phyloP scores from a whole-genome alignment of 768 basidiomycete genomes.

The Leccinellum rugosiceps region DNA sequence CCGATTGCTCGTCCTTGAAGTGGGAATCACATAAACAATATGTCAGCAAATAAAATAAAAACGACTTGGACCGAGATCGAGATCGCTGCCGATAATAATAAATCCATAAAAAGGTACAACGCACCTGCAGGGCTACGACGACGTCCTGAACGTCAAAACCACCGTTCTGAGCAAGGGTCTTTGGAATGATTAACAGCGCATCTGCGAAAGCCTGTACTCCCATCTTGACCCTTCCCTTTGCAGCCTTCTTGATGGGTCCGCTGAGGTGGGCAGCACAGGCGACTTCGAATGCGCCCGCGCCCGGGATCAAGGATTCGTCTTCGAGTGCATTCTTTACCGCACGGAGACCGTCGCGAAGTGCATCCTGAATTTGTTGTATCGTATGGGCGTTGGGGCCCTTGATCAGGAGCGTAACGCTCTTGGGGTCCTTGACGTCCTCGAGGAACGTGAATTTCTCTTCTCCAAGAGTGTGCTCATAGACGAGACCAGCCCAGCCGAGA shows the following conservation, averaged over 20 bases:
- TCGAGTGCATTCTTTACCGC: conserved; percentile 97
- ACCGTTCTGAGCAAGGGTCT: conserved; percentile 93
- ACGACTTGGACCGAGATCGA: neutral
- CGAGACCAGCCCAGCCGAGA: conserved; percentile 96
- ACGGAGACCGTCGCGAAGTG: conserved; percentile 93
- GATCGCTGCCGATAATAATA: conserved; percentile 7
- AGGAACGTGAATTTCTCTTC: conserved; percentile 99
- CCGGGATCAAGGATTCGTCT: conserved; percentile 84
- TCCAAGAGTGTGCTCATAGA: conserved; percentile 98
- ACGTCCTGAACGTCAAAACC: conserved; percentile 97
- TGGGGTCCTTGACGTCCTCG: conserved; percentile 94
- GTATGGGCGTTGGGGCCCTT: conserved; percentile 98
- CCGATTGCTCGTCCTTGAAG: conserved; percentile 82
- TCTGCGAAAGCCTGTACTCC: conserved; percentile 98
- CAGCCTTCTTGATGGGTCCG: conserved; percentile 73
- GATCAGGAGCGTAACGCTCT: conserved; percentile 92
- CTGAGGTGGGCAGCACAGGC: conserved; percentile 84
- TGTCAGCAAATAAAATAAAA: neutral
- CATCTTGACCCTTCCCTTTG: conserved; percentile 95
- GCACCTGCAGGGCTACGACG: conserved; percentile 85
- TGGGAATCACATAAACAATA: neutral
- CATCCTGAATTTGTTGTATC: conserved; percentile 94
- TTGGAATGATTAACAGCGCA: conserved; percentile 90
- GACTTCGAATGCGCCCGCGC: conserved; percentile 98
- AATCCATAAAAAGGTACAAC: conserved; percentile 18